A percentile compares a stretch with the other conserved stretches of the same genome.
These are phyloP conservation scores for Naegleria lovaniensis DNA, from an alignment of 208 protist genomes.

Conservation along the genomic window DNA sequence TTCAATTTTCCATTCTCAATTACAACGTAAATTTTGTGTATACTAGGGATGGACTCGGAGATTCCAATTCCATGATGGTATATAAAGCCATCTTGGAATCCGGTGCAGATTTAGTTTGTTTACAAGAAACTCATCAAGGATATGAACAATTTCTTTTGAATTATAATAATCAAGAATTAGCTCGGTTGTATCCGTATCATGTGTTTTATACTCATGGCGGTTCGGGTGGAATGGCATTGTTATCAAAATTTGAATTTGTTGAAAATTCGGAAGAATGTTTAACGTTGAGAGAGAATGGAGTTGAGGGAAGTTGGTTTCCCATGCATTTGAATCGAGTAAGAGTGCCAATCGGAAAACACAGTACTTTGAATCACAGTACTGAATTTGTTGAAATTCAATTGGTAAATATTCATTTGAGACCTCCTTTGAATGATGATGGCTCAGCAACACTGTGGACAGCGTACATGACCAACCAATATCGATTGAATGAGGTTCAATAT, in stretches of 20 bases:
- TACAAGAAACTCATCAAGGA: background rate
- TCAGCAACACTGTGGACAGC: background rate
- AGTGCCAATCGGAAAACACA: background rate
- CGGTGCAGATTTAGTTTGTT: background rate
- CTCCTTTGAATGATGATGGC: background rate
- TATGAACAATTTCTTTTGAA: background rate
- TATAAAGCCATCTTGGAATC: background rate
- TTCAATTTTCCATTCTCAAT: too few species aligned
- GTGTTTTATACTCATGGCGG: background rate
- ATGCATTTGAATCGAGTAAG: background rate
- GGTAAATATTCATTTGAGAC: constrained; percentile 5
- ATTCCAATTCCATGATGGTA: background rate
- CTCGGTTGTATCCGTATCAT: background rate
- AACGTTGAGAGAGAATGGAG: background rate
- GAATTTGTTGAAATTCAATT: background rate
- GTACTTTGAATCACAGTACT: too few species aligned
- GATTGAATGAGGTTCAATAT: background rate
- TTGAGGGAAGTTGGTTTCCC: background rate
- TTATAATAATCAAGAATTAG: background rate
- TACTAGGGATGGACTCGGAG: background rate
- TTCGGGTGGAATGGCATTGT: background rate
- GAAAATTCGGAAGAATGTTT: background rate
- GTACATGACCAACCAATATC: background rate
- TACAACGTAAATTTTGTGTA: background rate
- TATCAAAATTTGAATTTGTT: background rate